phyloP scores from a whole-genome alignment of 2,329 filamentous ascomycete genomes.

The Neocatenulostroma microsporum region DNA sequence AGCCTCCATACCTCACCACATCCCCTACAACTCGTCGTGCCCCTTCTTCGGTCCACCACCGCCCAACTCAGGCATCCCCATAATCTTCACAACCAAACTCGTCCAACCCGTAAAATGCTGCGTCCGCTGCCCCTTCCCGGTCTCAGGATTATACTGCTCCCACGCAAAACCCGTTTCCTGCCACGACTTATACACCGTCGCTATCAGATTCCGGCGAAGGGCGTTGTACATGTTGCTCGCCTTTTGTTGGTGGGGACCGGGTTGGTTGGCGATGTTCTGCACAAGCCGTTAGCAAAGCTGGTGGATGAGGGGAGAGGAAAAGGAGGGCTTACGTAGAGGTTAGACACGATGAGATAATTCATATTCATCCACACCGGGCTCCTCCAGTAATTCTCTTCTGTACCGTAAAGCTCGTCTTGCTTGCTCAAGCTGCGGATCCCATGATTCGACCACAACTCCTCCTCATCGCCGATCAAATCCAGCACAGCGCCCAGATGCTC shows the following conservation, averaged over 20 bases:
- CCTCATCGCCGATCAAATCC: slow-evolving; percentile 68
- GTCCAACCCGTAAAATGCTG: slow-evolving; percentile 99
- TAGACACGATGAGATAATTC: slow-evolving; percentile 78
- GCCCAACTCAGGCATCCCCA: slow-evolving; percentile 75
- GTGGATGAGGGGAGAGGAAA: neutral
- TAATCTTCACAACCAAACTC: slow-evolving; percentile 94
- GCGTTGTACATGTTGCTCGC: slow-evolving; percentile 67
- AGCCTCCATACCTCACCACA: too few relatives aligned
- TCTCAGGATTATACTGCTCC: slow-evolving; percentile 97
- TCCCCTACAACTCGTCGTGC: slow-evolving; percentile 44
- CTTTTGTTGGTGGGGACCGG: slow-evolving; percentile 59
- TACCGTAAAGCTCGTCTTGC: slow-evolving; percentile 74
- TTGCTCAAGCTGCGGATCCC: slow-evolving; percentile 88
- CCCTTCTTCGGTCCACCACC: slow-evolving; percentile 13
- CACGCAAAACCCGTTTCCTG: slow-evolving; percentile 88
- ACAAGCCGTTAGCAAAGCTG: slow-evolving; percentile 1
- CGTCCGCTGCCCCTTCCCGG: slow-evolving; percentile 84
- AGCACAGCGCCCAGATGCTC: slow-evolving; percentile 66
- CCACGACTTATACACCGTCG: slow-evolving; percentile 85
- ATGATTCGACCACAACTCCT: slow-evolving; percentile 81
- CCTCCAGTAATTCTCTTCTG: slow-evolving; percentile 94
- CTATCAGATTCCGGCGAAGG: slow-evolving; percentile 75
- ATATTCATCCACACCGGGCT: slow-evolving; percentile 94
- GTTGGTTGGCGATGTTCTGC: slow-evolving; percentile 55
- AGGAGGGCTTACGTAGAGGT: slow-evolving; percentile 59